A percentile compares a stretch with the other conserved stretches of the same genome.
Evolutionary conservation across 495 filamentous ascomycete genomes (phyloP).

Genomic region (Penicillium simplicissimum): DNA sequence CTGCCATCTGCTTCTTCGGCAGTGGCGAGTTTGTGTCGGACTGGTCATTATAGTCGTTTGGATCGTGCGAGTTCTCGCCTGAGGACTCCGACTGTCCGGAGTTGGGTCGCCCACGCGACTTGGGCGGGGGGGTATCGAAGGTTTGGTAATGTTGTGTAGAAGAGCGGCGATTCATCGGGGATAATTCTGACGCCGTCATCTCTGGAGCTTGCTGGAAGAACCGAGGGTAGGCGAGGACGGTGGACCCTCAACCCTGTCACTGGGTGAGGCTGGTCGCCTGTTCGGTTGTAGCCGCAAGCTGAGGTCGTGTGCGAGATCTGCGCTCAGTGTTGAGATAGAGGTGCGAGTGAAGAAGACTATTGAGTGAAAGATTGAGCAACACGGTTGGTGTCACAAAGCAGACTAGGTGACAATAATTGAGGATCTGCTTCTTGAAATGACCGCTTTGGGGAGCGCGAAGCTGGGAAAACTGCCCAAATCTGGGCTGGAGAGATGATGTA

Average conservation of each 20-base stretch:
- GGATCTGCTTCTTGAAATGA: slow-evolving; percentile 2
- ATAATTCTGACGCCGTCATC: slow-evolving; percentile 35
- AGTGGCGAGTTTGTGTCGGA: slow-evolving; percentile 60
- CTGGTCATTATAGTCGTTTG: slow-evolving; percentile 27
- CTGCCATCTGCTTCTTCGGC: slow-evolving; percentile 76
- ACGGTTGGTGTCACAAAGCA: not conserved
- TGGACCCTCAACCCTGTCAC: slow-evolving; percentile 13
- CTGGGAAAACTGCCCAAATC: slow-evolving; percentile 6
- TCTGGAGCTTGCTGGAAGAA: slow-evolving; percentile 8
- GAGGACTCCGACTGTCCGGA: slow-evolving; percentile 50
- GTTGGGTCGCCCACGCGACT: slow-evolving; percentile 66
- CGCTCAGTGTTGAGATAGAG: not conserved
- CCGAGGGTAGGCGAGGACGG: slow-evolving; percentile 1
- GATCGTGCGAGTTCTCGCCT: slow-evolving; percentile 24
- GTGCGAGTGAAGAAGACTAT: not conserved
- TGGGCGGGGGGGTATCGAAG: slow-evolving; percentile 87
- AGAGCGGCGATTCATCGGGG: slow-evolving; percentile 57
- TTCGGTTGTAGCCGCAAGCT: slow-evolving; percentile 9
- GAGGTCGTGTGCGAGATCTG: slow-evolving; percentile 15
- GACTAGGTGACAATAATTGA: not conserved
- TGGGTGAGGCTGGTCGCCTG: slow-evolving; percentile 14
- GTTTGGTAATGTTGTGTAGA: slow-evolving; percentile 88
- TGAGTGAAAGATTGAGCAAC: no score
- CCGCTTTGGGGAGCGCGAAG: slow-evolving; percentile 7
- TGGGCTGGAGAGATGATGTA: slow-evolving; percentile 14